These are phyloP conservation scores for Tetrahymena thermophila DNA, from an alignment of 73 alveolate genomes.

Conservation along the genomic window DNA sequence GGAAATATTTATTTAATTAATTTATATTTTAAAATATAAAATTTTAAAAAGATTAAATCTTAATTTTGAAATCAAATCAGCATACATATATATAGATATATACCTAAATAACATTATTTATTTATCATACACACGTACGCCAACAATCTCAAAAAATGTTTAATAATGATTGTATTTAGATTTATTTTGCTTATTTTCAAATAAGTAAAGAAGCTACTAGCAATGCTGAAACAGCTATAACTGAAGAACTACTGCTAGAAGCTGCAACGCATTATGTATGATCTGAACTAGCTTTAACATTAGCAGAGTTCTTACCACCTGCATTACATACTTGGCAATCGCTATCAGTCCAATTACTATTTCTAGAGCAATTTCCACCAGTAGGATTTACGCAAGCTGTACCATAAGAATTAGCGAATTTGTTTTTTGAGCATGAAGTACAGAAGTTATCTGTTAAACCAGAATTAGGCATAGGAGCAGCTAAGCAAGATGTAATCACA, in stretches of 20 bases:
- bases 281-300: background rate
- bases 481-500: background rate
- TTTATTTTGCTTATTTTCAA: background rate
- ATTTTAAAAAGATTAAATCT: too few species aligned
- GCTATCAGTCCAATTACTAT: background rate
- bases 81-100: too few species aligned
- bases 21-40: too few species aligned
- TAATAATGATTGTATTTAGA: too few species aligned
- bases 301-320: background rate
- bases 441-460: background rate
- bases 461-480: background rate
- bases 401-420: background rate
- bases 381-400: background rate
- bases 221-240: background rate
- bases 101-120: too few species aligned
- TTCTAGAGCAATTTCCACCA: background rate
- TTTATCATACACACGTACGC: too few species aligned
- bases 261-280: background rate
- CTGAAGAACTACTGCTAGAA: background rate
- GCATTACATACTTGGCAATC: background rate
- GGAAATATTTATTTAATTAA: too few species aligned
- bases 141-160: too few species aligned
- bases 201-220: background rate
- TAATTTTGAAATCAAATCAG: too few species aligned
- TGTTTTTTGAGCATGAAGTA: background rate